Evolutionary conservation across 1,284 basidiomycete species (phyloP), one percentile per base, ranked within the genome.

Genomic region (Ceratobasidium sp.): DNA sequence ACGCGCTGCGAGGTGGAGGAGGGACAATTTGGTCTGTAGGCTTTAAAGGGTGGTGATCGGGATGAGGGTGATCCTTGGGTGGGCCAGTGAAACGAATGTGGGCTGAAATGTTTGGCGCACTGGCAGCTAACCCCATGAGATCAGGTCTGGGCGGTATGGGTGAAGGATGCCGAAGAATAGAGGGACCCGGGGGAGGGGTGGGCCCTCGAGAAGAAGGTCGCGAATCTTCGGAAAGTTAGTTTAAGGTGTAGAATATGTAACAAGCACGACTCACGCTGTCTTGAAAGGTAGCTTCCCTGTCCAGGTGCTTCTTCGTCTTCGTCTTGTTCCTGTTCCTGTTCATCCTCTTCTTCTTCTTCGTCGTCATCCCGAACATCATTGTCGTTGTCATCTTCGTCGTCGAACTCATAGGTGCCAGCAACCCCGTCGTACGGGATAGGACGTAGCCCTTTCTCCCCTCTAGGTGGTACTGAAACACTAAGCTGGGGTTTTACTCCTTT

Each of bases 31-130:
- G 47, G 35, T 67, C 63, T 11, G 30, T 54, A 41, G 63, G 50
- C 50, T 67, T 67, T 23, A 67, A 38, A 18, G 63, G 63, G 44
- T 67, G 63, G 32, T 69, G 64, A 35, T 55, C 38, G 13, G 64
- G 64, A 44, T 69, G 64, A 7, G 64, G 64, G 52, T 69, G 64
- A 23, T 69, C 64, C 32, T 69, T 69, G 18, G 64, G 64, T 9
- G 64, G 64, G 16, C 64, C 64, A 44, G 64, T 69, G 32, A 69
- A 69, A 52, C 64, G 64, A 30, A 69, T 69, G 38, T 69, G 64
- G 23, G 64, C 28, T 30, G 23, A 57, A 14, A 16, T 13, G 52
- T 41, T 50, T 6, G 46, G 35, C 26, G 28, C 5, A n/a, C 30
- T 50, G 13, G n/a, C 30, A 28, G 47, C 49, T 5, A 52, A 57